Conservation (phyloP, 2,329 filamentous ascomycete genomes). For the Coniella vitis region DNA sequence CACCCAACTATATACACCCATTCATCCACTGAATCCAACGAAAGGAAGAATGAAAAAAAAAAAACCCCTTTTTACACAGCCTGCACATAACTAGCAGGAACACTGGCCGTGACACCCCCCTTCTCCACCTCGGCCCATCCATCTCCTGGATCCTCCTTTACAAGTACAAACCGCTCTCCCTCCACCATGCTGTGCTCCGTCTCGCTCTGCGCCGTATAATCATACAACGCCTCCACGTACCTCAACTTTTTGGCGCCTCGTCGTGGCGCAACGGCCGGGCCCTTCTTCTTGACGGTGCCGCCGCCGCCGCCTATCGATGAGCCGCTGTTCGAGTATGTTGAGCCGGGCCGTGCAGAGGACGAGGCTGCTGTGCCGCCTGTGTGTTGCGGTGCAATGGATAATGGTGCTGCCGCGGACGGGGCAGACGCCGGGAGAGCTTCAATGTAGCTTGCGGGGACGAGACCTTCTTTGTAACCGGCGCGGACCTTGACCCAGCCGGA, state of each 20-base stretch:
- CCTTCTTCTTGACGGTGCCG: constrained; percentile 66
- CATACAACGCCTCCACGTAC: constrained; percentile 89
- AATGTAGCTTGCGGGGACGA: constrained; percentile 83
- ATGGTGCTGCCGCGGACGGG: too few relatives aligned
- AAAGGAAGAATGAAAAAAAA: too few relatives aligned
- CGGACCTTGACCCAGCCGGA: constrained; percentile 87
- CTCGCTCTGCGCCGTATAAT: constrained; percentile 80
- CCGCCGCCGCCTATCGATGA: constrained; percentile 49
- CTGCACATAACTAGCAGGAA: constrained; percentile 90
- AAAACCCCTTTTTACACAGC: constrained; percentile 48
- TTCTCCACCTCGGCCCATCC: constrained; percentile 97
- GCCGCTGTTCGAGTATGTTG: constrained; percentile 71
- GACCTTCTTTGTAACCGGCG: constrained; percentile 66
- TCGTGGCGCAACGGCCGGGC: constrained; percentile 82
- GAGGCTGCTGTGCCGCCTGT: constrained; percentile 32
- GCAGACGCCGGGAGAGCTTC: constrained; percentile 51
- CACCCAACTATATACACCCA: too few relatives aligned
- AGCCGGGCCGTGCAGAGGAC: constrained; percentile 52
- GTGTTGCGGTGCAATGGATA: constrained; percentile 35
- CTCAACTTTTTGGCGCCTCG: constrained; percentile 89
- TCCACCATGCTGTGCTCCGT: constrained; percentile 85
- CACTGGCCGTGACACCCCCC: constrained; percentile 77
- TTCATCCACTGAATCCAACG: too few relatives aligned
- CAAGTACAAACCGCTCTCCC: constrained; percentile 85
- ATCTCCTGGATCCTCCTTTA: constrained; percentile 82